These are phyloP conservation scores for Globisporangium barbulae DNA, from an alignment of 352 stramenopile genomes.

Conservation along the genomic window DNA sequence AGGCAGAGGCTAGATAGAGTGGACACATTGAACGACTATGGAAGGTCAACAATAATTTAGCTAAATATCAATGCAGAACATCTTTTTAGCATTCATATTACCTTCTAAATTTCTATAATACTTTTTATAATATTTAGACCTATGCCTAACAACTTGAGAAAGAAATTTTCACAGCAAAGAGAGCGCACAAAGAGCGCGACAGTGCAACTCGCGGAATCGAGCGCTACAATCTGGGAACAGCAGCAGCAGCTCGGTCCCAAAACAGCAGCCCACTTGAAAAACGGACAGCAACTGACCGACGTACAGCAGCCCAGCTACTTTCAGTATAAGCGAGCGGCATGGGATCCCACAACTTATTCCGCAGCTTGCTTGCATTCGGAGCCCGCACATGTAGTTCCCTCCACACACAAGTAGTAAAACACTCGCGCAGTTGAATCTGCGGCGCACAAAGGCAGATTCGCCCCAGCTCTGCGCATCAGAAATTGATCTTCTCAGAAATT, in stretches of 20 bases:
- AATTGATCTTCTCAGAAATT: conserved; percentile 9
- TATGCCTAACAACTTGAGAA: neutral
- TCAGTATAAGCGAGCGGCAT: neutral
- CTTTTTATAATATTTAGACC: neutral
- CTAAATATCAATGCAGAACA: no score
- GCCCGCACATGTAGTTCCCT: no score
- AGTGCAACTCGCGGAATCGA: conserved; percentile 5
- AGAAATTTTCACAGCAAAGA: neutral
- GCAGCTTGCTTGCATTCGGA: neutral
- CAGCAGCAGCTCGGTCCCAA: neutral
- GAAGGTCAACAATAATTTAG: neutral
- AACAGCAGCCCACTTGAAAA: neutral
- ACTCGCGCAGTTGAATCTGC: neutral
- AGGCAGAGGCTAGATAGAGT: neutral
- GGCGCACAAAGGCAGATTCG: conserved; percentile 1
- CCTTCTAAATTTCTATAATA: no score
- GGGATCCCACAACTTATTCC: neutral
- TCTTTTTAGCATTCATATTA: no score
- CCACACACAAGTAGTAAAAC: neutral
- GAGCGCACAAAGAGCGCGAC: conserved; percentile 10
- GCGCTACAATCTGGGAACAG: neutral
- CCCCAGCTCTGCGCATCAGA: conserved; percentile 1
- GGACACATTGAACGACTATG: neutral
- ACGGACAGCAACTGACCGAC: neutral
- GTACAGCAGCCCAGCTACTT: neutral